These are phyloP conservation scores for Aspergillus saccharolyticus DNA, from an alignment of 495 filamentous ascomycete species.

Conservation along the genomic window DNA sequence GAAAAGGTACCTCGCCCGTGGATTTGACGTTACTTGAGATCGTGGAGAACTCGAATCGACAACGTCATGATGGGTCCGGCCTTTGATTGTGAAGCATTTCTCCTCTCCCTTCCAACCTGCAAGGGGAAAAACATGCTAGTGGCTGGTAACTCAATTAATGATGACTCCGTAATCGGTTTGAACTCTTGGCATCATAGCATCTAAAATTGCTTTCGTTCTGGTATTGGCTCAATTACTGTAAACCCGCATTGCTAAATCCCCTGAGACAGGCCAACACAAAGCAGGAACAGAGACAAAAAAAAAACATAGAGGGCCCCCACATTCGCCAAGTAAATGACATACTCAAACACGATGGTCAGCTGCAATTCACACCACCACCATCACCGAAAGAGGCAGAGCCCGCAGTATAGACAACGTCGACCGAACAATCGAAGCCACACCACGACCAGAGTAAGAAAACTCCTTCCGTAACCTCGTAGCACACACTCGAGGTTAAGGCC, in stretches of 20 bases:
- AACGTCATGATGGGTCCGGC: background rate
- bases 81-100: background rate
- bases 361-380: background rate
- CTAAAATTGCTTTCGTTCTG: background rate
- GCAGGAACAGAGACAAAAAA: background rate
- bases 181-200: background rate
- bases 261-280: too few relatives aligned
- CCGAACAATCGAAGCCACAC: conserved; percentile 22
- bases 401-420: conserved; percentile 11
- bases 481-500: conserved; percentile 34
- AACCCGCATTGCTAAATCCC: conserved; percentile 1
- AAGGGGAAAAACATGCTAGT: background rate
- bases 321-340: background rate
- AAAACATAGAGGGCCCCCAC: background rate
- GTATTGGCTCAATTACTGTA: conserved; percentile 1
- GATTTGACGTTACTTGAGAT: conserved; percentile 20
- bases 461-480: conserved; percentile 34
- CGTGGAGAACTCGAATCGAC: conserved; percentile 4
- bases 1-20: background rate
- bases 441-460: conserved; percentile 25
- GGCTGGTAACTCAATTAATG: background rate
- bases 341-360: conserved; percentile 5
- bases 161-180: too few relatives aligned
- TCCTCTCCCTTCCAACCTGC: background rate
- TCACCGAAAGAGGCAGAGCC: background rate